Percentiles rank a stretch among this genome's conserved stretches.
These are phyloP conservation scores for Acer yangbiense DNA, from an alignment of 345 rosid species.

Conservation along the genomic window DNA sequence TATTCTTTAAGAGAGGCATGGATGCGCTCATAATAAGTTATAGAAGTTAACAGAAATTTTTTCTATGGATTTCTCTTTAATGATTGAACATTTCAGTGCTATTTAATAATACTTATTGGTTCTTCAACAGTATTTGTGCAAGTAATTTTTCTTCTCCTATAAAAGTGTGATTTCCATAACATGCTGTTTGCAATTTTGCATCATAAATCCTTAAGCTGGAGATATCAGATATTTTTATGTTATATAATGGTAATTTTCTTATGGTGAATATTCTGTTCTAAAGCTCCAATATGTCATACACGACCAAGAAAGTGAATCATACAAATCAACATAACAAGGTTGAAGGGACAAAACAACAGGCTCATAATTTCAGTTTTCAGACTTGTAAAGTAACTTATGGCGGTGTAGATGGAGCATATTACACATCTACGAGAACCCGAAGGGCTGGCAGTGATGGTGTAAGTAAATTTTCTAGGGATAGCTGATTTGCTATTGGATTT, in stretches of 20 bases:
- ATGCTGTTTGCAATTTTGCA: not conserved
- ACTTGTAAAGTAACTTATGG: slow-evolving; percentile 73
- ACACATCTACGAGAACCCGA: slow-evolving; percentile 61
- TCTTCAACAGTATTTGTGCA: not conserved
- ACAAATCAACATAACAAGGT: slow-evolving; percentile 29
- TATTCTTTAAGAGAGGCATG: too few species aligned
- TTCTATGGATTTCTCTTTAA: too few species aligned
- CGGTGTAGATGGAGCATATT: slow-evolving; percentile 82
- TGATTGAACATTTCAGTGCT: too few species aligned
- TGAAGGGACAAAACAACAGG: slow-evolving; percentile 35
- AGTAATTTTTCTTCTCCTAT: not conserved
- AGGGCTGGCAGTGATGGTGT: slow-evolving; percentile 75
- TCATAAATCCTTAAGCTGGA: not conserved
- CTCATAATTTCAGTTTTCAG: slow-evolving; percentile 40
- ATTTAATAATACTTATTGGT: not conserved
- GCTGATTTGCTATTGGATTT: not conserved
- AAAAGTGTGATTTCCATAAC: not conserved
- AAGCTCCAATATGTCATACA: not conserved
- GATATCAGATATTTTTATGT: not conserved
- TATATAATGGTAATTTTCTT: not conserved
- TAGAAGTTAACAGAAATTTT: too few species aligned
- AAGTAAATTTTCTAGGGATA: slow-evolving; percentile 17
- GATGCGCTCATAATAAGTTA: too few species aligned
- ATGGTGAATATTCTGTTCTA: not conserved
- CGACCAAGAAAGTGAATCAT: slow-evolving; percentile 26